Percentiles rank a stretch among this genome's conserved stretches.
Evolutionary conservation across 306 rosid species (phyloP).

Genomic region (Rosa rugosa): DNA sequence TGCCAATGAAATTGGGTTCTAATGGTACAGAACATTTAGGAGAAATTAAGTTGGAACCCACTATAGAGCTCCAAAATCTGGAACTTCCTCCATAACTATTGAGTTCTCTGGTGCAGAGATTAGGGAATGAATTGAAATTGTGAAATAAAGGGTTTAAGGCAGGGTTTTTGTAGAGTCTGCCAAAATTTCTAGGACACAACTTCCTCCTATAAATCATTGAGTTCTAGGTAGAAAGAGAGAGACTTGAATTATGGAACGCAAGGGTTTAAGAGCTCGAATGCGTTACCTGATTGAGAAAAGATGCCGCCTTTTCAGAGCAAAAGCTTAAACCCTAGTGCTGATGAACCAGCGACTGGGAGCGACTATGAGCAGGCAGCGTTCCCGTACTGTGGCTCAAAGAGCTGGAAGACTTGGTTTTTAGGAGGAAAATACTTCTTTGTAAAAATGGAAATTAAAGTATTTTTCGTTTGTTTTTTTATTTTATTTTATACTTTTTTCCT

Average conservation of each 20-base stretch:
- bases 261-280: neutral
- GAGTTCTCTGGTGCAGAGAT: neutral
- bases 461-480: neutral
- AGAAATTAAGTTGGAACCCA: conserved; percentile 21
- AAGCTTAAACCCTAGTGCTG: conserved; percentile 18
- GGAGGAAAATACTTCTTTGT: neutral
- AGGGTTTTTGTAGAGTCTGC: conserved; percentile 32
- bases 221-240: neutral
- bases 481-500: neutral
- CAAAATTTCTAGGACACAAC: conserved; percentile 30
- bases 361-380: neutral
- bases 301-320: neutral
- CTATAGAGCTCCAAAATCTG: conserved; percentile 34
- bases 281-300: conserved; percentile 5
- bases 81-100: conserved; percentile 13
- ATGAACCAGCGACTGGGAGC: neutral
- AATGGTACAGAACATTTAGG: neutral
- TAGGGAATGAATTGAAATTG: conserved; percentile 8
- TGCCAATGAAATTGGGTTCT: conserved; percentile 15
- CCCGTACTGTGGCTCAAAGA: neutral
- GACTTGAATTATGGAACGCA: neutral
- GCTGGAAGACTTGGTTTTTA: neutral
- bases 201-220: conserved; percentile 46
- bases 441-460: no score
- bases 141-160: conserved; percentile 16